phyloP scores from a whole-genome alignment of 805 yeast species.

The Saccharomyces paradoxus region DNA sequence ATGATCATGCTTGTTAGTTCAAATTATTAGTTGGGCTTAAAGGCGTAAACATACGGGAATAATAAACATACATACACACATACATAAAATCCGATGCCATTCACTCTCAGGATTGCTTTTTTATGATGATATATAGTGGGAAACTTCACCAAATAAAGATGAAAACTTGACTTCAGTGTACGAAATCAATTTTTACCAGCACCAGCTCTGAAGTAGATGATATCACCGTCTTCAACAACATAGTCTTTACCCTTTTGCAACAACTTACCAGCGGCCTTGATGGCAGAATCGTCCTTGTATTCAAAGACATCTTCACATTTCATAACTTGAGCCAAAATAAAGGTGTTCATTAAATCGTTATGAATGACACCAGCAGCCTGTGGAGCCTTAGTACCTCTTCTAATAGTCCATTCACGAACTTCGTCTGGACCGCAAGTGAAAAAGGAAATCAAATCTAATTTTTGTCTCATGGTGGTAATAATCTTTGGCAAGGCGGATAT shows the following conservation, averaged over 20 bases:
- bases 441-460: slow-evolving; percentile 80
- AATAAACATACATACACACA: not conserved
- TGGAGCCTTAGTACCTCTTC: slow-evolving; percentile 91
- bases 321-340: slow-evolving; percentile 87
- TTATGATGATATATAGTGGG: not conserved
- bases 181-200: slow-evolving; percentile 66
- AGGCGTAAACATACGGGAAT: not conserved
- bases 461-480: slow-evolving; percentile 77
- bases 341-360: slow-evolving; percentile 89
- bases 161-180: not conserved
- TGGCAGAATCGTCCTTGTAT: slow-evolving; percentile 69
- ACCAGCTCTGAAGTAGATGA: slow-evolving; percentile 87
- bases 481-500: slow-evolving; percentile 79
- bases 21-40: not conserved
- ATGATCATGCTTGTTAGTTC: not conserved
- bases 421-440: slow-evolving; percentile 96
- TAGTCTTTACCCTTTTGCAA: slow-evolving; percentile 90
- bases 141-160: not conserved
- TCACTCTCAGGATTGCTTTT: not conserved
- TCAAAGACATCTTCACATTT: slow-evolving; percentile 75
- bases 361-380: slow-evolving; percentile 98
- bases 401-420: slow-evolving; percentile 96
- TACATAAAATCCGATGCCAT: not conserved
- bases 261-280: slow-evolving; percentile 84
- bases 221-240: slow-evolving; percentile 90